These are phyloP conservation scores for Talaromyces ruber DNA, from an alignment of 495 filamentous ascomycete genomes.

Conservation along the genomic window DNA sequence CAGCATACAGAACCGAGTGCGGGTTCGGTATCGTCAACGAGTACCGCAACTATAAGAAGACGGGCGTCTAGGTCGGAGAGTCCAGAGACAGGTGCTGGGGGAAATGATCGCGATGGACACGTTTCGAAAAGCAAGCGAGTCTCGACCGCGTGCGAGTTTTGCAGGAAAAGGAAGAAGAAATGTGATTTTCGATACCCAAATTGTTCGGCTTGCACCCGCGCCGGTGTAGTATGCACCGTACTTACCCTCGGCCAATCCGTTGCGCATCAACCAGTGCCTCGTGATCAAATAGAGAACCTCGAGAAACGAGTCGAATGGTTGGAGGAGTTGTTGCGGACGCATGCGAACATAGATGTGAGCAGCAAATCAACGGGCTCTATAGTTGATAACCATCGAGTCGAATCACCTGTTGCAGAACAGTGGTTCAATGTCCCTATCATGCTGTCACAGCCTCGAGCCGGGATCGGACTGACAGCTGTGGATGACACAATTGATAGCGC, in stretches of 20 bases:
- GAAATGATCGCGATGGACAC: not conserved
- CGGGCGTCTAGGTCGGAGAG: constrained; percentile 1
- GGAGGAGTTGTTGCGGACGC: constrained; percentile 32
- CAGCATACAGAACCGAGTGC: not conserved
- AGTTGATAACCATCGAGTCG: constrained; percentile 10
- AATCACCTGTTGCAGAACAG: constrained; percentile 21
- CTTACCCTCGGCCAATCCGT: constrained; percentile 34
- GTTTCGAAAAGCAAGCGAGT: constrained; percentile 24
- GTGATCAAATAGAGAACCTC: constrained; percentile 41
- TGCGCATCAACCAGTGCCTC: constrained; percentile 32
- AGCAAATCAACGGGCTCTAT: constrained; percentile 25
- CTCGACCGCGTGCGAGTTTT: constrained; percentile 44
- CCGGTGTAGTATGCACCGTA: constrained; percentile 42
- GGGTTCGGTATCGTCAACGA: not conserved
- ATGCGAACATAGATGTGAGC: constrained; percentile 28
- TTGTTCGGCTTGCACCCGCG: constrained; percentile 42
- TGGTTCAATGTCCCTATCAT: constrained; percentile 37
- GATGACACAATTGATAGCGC: not conserved
- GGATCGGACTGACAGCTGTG: constrained; percentile 4
- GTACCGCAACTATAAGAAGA: not conserved
- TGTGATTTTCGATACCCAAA: constrained; percentile 47
- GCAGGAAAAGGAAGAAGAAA: constrained; percentile 46
- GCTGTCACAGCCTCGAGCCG: constrained; percentile 23
- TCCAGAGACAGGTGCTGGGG: not conserved
- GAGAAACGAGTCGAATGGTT: constrained; percentile 45